Evolutionary conservation across 805 yeast genomes (phyloP), one percentile per base, ranked within the genome.

Genomic region (Cephaloascus fragrans): DNA sequence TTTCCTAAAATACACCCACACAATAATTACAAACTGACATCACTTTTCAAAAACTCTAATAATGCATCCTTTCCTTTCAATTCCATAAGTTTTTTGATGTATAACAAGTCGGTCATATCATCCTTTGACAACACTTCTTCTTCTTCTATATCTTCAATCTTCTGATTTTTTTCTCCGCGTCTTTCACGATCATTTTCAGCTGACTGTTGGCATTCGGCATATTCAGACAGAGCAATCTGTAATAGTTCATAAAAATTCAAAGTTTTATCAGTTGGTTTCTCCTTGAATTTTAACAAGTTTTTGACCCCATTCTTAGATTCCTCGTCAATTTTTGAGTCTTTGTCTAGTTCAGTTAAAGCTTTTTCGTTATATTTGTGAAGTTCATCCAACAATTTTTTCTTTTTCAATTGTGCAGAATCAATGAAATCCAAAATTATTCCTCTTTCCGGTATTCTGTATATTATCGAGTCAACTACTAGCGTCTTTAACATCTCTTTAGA

Each of bases 401-500:
- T 49, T 23, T 48, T 43, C 18, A 54, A 51, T 14, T 69, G 69
- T 3, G 75, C 73, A 20, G 71, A 75, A 17, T 71, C 71, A 26
- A 81, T 54, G 50, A 87, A 87, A 54, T 85, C 90, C 26, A 84
- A 57, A 33, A 82, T 57, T 4, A 86, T 68, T 49, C 82, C 79
- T 34, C 69, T 69, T 45, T 83, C 93, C 2, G 86, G 83, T 3
- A 86, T 55, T 40, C 81, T 62, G 56, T 78, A 81, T 1, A 84
- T 67, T 28, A 73, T 67, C 28, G 75, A 68, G 26, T 62, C 58
- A 48, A 35, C 50, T 42, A 51, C 55, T n/a, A 42, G 31, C 3
- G 45, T 33, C 28, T 42, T 44, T 34, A 41, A 38, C 44, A 53
- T 37, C 23, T 52, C 42, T 32, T 53, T 48, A 34, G 56, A 53